Conservation (phyloP, 495 filamentous ascomycete species). For the Aspergillus sclerotioniger region DNA sequence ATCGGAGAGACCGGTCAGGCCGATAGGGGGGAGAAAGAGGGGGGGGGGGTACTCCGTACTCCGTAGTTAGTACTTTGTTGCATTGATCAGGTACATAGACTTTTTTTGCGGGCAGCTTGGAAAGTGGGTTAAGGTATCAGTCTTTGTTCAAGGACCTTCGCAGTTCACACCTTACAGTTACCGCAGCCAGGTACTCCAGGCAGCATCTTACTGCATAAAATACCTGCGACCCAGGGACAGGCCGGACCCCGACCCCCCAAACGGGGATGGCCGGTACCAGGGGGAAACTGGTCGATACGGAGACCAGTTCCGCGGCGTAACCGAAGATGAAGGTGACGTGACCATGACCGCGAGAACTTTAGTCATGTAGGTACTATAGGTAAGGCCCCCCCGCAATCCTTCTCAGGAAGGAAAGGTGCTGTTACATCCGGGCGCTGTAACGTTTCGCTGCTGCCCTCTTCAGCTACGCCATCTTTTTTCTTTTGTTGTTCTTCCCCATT, state of each 20-base stretch:
- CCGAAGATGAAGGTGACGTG: slow-evolving; percentile 6
- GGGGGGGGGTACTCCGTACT: not conserved
- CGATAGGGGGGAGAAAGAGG: not conserved
- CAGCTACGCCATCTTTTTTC: not conserved
- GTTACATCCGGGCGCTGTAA: slow-evolving; percentile 6
- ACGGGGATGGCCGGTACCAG: too few species aligned
- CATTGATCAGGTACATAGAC: not conserved
- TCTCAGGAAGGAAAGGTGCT: not conserved
- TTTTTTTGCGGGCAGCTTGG: not conserved
- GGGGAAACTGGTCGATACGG: not conserved
- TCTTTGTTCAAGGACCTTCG: not conserved
- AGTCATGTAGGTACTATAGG: too few species aligned
- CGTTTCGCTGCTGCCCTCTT: not conserved
- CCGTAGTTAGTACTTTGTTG: not conserved
- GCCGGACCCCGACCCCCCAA: not conserved
- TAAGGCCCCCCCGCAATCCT: too few species aligned
- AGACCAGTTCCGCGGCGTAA: slow-evolving; percentile 6
- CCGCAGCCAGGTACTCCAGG: not conserved
- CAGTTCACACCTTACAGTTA: not conserved
- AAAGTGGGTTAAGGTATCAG: not conserved
- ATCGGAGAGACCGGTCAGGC: not conserved
- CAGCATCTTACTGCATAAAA: not conserved
- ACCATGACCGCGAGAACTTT: slow-evolving; percentile 4
- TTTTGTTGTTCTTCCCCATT: not conserved
- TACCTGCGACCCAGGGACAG: not conserved